Evolutionary conservation across 179 eudicot genomes (phyloP), one percentile per base, ranked within the genome.

Genomic region (Drosera spatulata): DNA sequence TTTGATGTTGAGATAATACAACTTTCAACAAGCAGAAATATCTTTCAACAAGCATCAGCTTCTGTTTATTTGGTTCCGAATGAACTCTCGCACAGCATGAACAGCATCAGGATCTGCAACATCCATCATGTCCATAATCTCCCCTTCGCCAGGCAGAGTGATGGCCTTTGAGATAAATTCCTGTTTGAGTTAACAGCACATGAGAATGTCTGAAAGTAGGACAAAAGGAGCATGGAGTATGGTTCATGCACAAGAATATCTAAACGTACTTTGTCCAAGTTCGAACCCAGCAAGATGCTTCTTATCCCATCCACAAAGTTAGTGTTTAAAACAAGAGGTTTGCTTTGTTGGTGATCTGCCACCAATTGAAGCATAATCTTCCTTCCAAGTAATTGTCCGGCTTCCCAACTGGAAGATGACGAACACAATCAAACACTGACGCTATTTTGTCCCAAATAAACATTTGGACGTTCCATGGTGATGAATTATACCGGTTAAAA

Each of bases 91-190:
- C 52, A 94, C 96, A 5, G 94, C 85, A 68, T 94, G 91, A 62
- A 94, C 96, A 67, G 99, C 99, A 76, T 94, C 97, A 14, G 99
- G 99, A 64, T 94, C 99, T 3, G 97, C 99, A 71, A 90, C 87
- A 58, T 74, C 81, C 99, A 94, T 90, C 83, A 90, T 63, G 68
- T 94, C 99, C 99, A 94, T 87, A 66, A 94, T 79, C 75, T 94
- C 99, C 38, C 97, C 97, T 68, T 73, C 83, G 61, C 97, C 88
- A 15, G 99, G 99, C 58, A 94, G 78, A 60, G 87, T 87, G 43
- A 90, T 66, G 55, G 97, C 97, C 75, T 82, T 94, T 41, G 96
- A 79, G 67, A 87, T 78, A 68, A 94, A 94, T 79, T 87, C 97
- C 99, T 94, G 61, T 37, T 2, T 41, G n/a, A 47, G 9, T 44